Conservation (phyloP, 352 stramenopile species). For the Achlya hypogyna region DNA sequence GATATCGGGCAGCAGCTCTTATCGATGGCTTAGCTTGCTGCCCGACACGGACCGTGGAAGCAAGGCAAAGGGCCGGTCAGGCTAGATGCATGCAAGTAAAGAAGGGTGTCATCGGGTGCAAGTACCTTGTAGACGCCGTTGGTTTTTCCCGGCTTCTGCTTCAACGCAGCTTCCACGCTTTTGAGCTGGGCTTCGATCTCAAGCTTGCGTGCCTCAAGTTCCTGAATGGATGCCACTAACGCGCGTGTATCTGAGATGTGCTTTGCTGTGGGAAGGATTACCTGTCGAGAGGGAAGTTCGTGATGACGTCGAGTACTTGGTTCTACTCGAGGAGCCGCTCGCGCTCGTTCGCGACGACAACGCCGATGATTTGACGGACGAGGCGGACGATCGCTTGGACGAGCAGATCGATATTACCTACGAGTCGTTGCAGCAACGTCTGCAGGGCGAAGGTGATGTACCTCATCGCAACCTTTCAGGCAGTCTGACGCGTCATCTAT, state of each 20-base stretch:
- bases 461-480: no score
- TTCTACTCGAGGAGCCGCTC: background rate
- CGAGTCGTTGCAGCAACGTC: background rate
- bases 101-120: background rate
- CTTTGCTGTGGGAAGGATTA: background rate
- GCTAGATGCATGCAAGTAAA: background rate
- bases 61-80: conserved; percentile 1
- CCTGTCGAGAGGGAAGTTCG: background rate
- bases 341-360: background rate
- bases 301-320: background rate
- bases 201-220: conserved; percentile 3
- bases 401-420: background rate
- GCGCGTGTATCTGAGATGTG: background rate
- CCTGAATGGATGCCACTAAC: conserved; percentile 8
- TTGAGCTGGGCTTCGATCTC: conserved; percentile 15
- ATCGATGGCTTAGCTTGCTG: background rate
- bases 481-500: no score
- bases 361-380: background rate
- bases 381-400: background rate
- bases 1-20: no score
- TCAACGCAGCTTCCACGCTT: background rate
- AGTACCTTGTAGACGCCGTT: background rate
- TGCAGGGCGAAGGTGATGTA: background rate
- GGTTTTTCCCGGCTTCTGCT: background rate
- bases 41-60: background rate